These are phyloP conservation scores for Aspergillus niger DNA, from an alignment of 2,329 filamentous ascomycete genomes.

Conservation along the genomic window DNA sequence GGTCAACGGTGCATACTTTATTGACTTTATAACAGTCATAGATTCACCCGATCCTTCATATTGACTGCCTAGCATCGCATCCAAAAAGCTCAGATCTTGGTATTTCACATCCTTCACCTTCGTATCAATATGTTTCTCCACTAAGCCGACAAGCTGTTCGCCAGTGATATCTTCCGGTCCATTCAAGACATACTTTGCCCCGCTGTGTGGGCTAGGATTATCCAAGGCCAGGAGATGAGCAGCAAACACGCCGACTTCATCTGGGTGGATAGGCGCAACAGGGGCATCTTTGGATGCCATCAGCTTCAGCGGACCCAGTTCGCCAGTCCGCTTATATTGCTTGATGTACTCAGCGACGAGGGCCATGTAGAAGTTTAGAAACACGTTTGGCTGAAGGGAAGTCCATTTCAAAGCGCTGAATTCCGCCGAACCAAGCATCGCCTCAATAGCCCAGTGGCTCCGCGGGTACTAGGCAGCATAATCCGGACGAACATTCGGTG, in stretches of 20 bases:
- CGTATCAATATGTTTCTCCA: conserved; percentile 38
- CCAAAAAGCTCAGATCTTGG: conserved; percentile 35
- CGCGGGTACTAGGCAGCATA: conserved; percentile 40
- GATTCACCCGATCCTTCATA: conserved; percentile 18
- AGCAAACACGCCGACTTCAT: conserved; percentile 40
- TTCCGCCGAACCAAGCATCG: conserved; percentile 38
- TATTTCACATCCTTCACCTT: conserved; percentile 33
- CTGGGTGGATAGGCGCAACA: conserved; percentile 33
- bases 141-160: conserved; percentile 34
- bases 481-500: conserved; percentile 40
- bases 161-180: conserved; percentile 46
- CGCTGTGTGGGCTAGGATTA: conserved; percentile 32
- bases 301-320: conserved; percentile 32
- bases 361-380: conserved; percentile 26
- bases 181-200: conserved; percentile 43
- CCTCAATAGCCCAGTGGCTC: conserved; percentile 47
- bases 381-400: conserved; percentile 44
- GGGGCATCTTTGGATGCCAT: conserved; percentile 32
- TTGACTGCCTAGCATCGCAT: conserved; percentile 20
- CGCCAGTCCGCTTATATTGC: conserved; percentile 34
- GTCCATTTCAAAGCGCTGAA: conserved; percentile 43
- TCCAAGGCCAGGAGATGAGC: conserved; percentile 38
- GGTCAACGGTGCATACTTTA: conserved; percentile 25
- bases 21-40: conserved; percentile 33
- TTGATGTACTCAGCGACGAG: conserved; percentile 36